phyloP scores from a whole-genome alignment of 176 grass and related monocot species.

The Musa troglodytarum region DNA sequence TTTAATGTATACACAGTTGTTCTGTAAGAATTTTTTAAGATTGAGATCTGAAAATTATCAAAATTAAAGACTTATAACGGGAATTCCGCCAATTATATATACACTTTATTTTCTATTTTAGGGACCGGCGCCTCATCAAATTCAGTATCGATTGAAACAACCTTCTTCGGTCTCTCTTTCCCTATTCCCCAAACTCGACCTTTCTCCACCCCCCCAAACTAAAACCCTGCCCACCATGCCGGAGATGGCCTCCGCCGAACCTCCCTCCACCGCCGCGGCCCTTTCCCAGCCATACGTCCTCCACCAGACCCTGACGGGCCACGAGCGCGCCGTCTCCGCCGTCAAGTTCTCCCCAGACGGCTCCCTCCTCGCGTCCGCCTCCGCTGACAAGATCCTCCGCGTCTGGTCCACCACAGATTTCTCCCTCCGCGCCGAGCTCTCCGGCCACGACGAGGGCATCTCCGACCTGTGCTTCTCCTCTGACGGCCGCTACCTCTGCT shows the following conservation, averaged over 20 bases:
- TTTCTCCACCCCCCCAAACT: too few species aligned
- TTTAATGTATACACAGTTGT: too few species aligned
- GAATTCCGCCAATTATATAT: too few species aligned
- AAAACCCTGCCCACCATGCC: neutral
- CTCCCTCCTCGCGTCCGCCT: slow-evolving; percentile 65
- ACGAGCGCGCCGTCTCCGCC: slow-evolving; percentile 55
- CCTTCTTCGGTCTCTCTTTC: too few species aligned
- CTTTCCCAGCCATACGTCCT: slow-evolving; percentile 44
- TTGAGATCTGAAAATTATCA: too few species aligned
- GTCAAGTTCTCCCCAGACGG: slow-evolving; percentile 89
- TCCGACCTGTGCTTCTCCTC: slow-evolving; percentile 86
- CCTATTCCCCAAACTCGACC: too few species aligned
- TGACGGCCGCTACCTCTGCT: slow-evolving; percentile 58
- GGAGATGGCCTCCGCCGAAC: slow-evolving; percentile 25
- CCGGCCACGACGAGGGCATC: slow-evolving; percentile 44
- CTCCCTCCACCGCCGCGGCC: slow-evolving; percentile 14
- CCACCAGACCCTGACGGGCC: slow-evolving; percentile 45
- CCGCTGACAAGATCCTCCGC: slow-evolving; percentile 72
- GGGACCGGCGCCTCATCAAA: too few species aligned
- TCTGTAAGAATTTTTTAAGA: too few species aligned
- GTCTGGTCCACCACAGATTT: slow-evolving; percentile 49
- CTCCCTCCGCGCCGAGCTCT: slow-evolving; percentile 46
- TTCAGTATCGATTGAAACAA: too few species aligned
- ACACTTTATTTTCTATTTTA: too few species aligned
- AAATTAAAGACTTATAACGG: too few species aligned